Percentiles rank a stretch among this genome's conserved stretches.
Conservation (phyloP, 1,284 basidiomycete species). For the Rhodotorula sp. region DNA sequence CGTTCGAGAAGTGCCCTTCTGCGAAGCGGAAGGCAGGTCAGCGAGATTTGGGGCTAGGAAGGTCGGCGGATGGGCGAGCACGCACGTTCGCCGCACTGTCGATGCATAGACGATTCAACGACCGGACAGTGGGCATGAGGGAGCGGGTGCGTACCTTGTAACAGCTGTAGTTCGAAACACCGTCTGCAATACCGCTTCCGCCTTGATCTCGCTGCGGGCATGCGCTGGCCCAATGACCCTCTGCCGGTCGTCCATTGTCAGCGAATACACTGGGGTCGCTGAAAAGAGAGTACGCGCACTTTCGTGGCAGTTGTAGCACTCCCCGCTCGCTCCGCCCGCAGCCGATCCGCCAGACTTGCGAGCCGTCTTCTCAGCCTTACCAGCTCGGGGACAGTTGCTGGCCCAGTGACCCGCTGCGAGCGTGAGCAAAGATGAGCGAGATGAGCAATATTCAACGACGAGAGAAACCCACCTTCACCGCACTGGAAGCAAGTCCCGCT, state of each 20-base stretch:
- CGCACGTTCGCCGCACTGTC: slow-evolving; percentile 37
- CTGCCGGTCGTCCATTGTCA: not conserved
- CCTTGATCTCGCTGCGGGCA: slow-evolving; percentile 44
- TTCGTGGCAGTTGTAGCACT: slow-evolving; percentile 34
- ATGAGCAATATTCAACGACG: too few relatives aligned
- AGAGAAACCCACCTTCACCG: slow-evolving; percentile 7
- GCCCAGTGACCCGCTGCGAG: slow-evolving; percentile 46
- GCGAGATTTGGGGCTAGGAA: not conserved
- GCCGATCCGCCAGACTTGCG: not conserved
- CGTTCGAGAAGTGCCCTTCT: slow-evolving; percentile 15
- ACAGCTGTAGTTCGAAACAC: slow-evolving; percentile 45
- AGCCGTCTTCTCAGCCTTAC: slow-evolving; percentile 20
- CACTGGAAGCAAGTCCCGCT: slow-evolving; percentile 18
- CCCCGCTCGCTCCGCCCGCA: slow-evolving; percentile 19
- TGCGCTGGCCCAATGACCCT: slow-evolving; percentile 42
- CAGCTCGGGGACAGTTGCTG: slow-evolving; percentile 42
- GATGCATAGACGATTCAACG: too few relatives aligned
- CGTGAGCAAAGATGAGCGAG: not conserved
- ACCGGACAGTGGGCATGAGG: too few relatives aligned
- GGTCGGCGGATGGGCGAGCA: too few relatives aligned
- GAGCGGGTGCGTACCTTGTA: slow-evolving; percentile 45
- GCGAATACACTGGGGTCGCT: not conserved
- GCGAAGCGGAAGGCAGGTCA: not conserved
- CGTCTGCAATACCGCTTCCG: slow-evolving; percentile 14
- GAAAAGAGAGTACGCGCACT: not conserved